A percentile compares a stretch with the other conserved stretches of the same genome.
phyloP scores from a whole-genome alignment of 805 yeast species.

The Starmerella sp. region DNA sequence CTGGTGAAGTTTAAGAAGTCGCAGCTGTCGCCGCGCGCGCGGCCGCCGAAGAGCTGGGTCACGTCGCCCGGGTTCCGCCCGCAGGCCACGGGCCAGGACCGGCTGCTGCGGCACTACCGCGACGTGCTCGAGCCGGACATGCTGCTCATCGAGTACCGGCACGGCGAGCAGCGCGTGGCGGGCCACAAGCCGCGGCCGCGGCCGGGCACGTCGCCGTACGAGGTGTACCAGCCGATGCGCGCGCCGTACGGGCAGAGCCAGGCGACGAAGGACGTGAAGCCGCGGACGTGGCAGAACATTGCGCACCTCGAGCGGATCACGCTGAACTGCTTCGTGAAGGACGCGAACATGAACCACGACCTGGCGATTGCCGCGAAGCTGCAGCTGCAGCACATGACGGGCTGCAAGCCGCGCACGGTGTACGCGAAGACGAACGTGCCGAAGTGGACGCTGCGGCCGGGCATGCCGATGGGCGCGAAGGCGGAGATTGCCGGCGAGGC shows the following conservation, averaged over 20 bases:
- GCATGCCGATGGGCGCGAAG: slow-evolving; percentile 86
- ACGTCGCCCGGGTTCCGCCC: slow-evolving; percentile 73
- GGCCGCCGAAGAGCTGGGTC: slow-evolving; percentile 59
- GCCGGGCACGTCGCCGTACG: slow-evolving; percentile 83
- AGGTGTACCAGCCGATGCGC: slow-evolving; percentile 65
- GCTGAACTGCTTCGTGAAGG: slow-evolving; percentile 65
- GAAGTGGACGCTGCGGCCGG: slow-evolving; percentile 76
- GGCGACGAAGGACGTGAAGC: slow-evolving; percentile 62
- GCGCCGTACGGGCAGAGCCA: slow-evolving; percentile 67
- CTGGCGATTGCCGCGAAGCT: slow-evolving; percentile 64
- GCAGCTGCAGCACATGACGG: slow-evolving; percentile 89
- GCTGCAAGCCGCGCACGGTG: slow-evolving; percentile 63
- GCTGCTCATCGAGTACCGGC: slow-evolving; percentile 64
- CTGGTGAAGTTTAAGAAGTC: slow-evolving; percentile 63
- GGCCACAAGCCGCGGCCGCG: slow-evolving; percentile 75
- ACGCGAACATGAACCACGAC: slow-evolving; percentile 49
- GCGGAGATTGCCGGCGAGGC: slow-evolving; percentile 65
- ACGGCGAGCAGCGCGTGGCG: slow-evolving; percentile 32
- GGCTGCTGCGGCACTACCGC: slow-evolving; percentile 64
- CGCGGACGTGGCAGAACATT: slow-evolving; percentile 54
- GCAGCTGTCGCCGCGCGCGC: slow-evolving; percentile 61
- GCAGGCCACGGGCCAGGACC: slow-evolving; percentile 59
- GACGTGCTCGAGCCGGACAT: slow-evolving; percentile 69
- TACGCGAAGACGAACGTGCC: slow-evolving; percentile 71
- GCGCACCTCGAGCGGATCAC: slow-evolving; percentile 61